phyloP scores from a whole-genome alignment of 1,284 basidiomycete genomes.

The Heterobasidion parviporum region DNA sequence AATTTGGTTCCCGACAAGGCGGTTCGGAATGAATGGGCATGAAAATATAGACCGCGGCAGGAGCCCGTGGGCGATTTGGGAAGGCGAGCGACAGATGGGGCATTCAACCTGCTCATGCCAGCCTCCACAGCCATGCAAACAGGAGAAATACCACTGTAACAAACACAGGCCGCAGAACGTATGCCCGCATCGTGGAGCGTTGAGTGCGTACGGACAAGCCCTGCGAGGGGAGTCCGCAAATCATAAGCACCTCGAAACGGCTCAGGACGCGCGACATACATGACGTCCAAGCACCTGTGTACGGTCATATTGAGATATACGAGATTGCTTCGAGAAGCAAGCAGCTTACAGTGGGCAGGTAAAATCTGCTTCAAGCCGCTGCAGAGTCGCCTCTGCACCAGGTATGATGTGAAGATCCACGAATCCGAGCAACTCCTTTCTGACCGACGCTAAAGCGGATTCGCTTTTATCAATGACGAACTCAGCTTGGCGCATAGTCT shows the following conservation, averaged over 20 bases:
- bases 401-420: neutral
- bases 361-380: slow-evolving; percentile 51
- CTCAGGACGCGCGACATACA: slow-evolving; percentile 1
- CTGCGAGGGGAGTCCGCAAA: slow-evolving; percentile 18
- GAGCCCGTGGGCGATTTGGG: slow-evolving; percentile 40
- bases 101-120: slow-evolving; percentile 63
- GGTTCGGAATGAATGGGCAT: slow-evolving; percentile 57
- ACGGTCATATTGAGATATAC: neutral
- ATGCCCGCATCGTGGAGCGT: slow-evolving; percentile 50
- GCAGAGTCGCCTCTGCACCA: slow-evolving; percentile 27
- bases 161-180: slow-evolving; percentile 59
- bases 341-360: slow-evolving; percentile 38
- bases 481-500: neutral
- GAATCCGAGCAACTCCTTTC: neutral
- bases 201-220: slow-evolving; percentile 51
- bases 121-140: slow-evolving; percentile 49
- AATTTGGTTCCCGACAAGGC: slow-evolving; percentile 37
- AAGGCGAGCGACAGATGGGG: slow-evolving; percentile 50
- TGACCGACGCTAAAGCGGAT: neutral
- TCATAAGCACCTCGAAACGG: neutral
- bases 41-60: slow-evolving; percentile 38
- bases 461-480: neutral
- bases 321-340: slow-evolving; percentile 4
- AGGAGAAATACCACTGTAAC: slow-evolving; percentile 59
- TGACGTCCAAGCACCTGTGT: slow-evolving; percentile 3